Evolutionary conservation across 441 rosid species (phyloP), one percentile per base, ranked within the genome.

Genomic region (Dalechampia spathulata): DNA sequence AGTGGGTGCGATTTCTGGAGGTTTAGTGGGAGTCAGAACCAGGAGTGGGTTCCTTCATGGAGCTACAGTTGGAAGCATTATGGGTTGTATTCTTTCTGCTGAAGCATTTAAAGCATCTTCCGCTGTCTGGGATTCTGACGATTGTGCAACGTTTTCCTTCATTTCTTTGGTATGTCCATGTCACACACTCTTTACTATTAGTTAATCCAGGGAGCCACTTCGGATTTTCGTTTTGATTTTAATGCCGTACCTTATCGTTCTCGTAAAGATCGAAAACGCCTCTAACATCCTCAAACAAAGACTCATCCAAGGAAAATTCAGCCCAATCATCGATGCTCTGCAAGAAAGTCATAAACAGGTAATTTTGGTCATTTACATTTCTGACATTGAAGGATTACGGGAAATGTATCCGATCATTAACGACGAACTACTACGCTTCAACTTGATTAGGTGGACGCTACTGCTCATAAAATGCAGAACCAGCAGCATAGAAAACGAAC

Each of bases 1-100:
- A n/a, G 10, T 70, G 50, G 75, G 78, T 52, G 69, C 57, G 25
- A 40, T 68, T 14, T 39, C 34, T 1, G 80, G 80, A 49, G 66
- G 68, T n/a, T 12, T 62, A 36, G 54, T 60, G 30, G 76, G 78
- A 46, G 40, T 74, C n/a, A 71, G 62, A 43, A 52, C 62, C 1
- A 43, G 58, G 27, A 66, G 64, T 15, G 65, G 75, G 32, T 52
- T 76, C 26, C 28, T 75, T 17, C 62, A 45, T 26, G 71, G 78
- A 36, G 71, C 70, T 22, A 49, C 44, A 11, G 22, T 49, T 10
- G 83, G 78, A 57, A 67, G 75, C 47, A 32, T 68, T 13, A 46
- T 61, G 19, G 78, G 83, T 9, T 30, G 41, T n/a, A 7, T 61
- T 42, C 57, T 71, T 9, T 60, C 70, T 7, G 37, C 60, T 15